Base-by-base conservation (phyloP, 2,329 filamentous ascomycete species). In the Sphaerostilbella broomeana region DNA sequence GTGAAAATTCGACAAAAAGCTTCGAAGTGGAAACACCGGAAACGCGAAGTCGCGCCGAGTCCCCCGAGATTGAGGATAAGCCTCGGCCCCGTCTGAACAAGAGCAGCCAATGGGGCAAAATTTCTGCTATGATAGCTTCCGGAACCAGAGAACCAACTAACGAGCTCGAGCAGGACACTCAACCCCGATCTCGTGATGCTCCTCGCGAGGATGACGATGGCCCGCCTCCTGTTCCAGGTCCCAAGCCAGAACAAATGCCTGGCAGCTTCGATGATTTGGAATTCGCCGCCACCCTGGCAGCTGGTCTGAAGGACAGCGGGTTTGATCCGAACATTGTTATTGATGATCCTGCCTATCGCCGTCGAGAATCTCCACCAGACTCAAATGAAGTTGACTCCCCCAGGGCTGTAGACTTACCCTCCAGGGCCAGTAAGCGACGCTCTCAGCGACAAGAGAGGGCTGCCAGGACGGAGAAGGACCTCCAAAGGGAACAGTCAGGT, bases 291-390 rank as follows among this genome's bases (percentile, higher is more conserved):
- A 77, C 75, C 3, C 61, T 86, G 32, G 81, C 81, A 42, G 84
- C 81, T 33, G 81, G 79, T 2, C 67, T 85, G 34, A 64, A 80
- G 53, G 73, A 78, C n/a, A 75, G 78, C 31, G 83, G 83, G 0
- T 86, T 87, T 47, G 73, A 85, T 51, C 76, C 80, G 4, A 73
- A 82, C 27, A 77, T 86, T 42, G 77, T 86, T 31, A 80, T 83
- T 24, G 68, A 84, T 31, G 72, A 86, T 49, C 74, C 77, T 0
- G 64, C 59, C 2, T 86, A 79, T 51, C 75, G 75, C 47, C 71
- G 69, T 35, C 77, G 81, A 19, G 72, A 77, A 38, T 82, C 79
- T 1, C 77, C 80, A 6, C 77, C 79, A 4, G 73, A 73, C 4
- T 73, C 77, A 4, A 72, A 76, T 47, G 72, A 74, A n/a, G n/a